phyloP scores from a whole-genome alignment of 2,329 filamentous ascomycete species.

The Ophiocordyceps camponoti-floridani region DNA sequence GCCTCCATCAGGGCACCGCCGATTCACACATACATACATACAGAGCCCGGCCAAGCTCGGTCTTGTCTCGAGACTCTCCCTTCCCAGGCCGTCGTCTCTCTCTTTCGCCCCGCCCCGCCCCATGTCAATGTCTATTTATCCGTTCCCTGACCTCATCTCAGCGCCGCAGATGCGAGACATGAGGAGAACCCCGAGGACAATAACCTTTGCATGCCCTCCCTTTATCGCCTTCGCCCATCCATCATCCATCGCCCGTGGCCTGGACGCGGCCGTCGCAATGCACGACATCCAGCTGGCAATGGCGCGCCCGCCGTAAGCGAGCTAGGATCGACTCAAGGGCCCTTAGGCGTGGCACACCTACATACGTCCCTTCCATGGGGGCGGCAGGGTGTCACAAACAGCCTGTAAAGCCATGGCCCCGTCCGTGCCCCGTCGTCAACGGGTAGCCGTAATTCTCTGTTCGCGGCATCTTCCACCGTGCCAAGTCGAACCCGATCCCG shows the following conservation, averaged over 20 bases:
- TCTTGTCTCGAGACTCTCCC: background rate
- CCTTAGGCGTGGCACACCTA: background rate
- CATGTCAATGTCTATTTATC: too few relatives aligned
- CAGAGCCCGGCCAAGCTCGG: background rate
- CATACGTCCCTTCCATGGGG: too few relatives aligned
- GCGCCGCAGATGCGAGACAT: background rate
- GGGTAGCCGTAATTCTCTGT: background rate
- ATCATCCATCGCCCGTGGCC: background rate
- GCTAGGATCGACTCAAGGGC: background rate
- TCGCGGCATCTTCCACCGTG: background rate
- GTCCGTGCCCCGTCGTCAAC: background rate
- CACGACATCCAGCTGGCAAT: background rate
- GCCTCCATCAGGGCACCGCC: background rate
- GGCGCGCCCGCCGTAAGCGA: background rate
- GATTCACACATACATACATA: background rate
- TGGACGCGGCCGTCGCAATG: background rate
- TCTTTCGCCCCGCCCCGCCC: background rate
- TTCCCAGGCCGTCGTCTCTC: background rate
- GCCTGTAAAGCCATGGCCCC: background rate
- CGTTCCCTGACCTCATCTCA: background rate
- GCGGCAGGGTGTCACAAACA: background rate
- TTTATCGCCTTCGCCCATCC: background rate
- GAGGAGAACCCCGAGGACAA: background rate
- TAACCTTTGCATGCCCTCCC: too few relatives aligned
- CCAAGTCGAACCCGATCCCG: background rate